phyloP scores from a whole-genome alignment of 1,284 basidiomycete species.

The Puccinia horiana region DNA sequence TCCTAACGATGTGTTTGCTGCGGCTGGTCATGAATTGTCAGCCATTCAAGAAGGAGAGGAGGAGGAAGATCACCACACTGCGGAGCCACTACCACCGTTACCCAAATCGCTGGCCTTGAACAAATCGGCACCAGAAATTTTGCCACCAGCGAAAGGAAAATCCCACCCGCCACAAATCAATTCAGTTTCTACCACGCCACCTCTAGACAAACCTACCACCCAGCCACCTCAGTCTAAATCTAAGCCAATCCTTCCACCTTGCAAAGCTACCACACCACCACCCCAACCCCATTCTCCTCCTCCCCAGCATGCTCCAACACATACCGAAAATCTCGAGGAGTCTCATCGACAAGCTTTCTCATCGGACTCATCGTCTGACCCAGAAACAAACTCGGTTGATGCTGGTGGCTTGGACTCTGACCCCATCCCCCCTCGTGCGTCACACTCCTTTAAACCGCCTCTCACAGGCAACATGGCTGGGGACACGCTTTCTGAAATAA shows the following conservation, averaged over 20 bases:
- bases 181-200: neutral
- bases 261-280: neutral
- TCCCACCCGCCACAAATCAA: neutral
- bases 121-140: neutral
- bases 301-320: neutral
- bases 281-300: neutral
- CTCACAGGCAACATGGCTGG: neutral
- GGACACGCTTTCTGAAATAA: neutral
- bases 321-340: conserved; percentile 8
- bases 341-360: neutral
- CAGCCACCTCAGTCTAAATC: neutral
- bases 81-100: neutral
- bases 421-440: neutral
- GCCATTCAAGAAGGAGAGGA: conserved; percentile 50
- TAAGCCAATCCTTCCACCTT: no score
- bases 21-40: conserved; percentile 48
- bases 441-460: neutral
- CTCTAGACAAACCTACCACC: neutral
- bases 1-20: conserved; percentile 19
- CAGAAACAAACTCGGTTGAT: conserved; percentile 18
- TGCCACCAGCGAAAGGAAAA: neutral
- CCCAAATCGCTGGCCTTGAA: neutral
- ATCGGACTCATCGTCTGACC: conserved; percentile 16
- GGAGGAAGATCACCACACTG: conserved; percentile 32
- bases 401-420: neutral